Base-by-base conservation (phyloP, 495 filamentous ascomycete genomes). In the Penicillium macrosclerotiorum region DNA sequence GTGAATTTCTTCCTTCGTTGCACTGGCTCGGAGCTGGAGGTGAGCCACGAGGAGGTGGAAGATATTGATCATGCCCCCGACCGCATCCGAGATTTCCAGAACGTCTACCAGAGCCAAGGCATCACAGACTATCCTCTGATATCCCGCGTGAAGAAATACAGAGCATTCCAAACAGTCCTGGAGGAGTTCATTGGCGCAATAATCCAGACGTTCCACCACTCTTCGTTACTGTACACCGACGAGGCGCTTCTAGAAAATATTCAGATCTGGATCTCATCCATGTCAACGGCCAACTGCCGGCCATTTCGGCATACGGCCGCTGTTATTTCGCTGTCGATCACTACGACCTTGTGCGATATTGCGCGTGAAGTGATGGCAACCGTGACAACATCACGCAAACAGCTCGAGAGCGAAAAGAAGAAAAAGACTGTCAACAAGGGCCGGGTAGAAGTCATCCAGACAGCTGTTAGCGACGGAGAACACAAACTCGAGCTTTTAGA, bases 291-390 rank as follows among this genome's bases (percentile, higher is more conserved):
- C 0, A 68, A 74, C 1, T 82, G 88, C 30, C 81, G 94, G 16
- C 90, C 93, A 4, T 96, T 98, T 65, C 76, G 93, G 41, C 94
- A 97, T 63, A 98, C 93, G 0, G 83, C 90, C 2, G 95, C 92
- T 1, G 77, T 95, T 4, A 79, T 89, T 11, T 80, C 85, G 2
- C 72, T 96, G 22, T 75, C 84, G 16, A 84, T 95, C 47, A 80
- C 85, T 36, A 87, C 74, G 36, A 73, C 83, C 0, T 68, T 98
- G 22, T 85, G 82, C 51, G 66, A 76, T 20, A 68, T 88, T 16
- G 83, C 80, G 1, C 73, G 72, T 12, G 78, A 81, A 18, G 60
- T 85, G 24, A 80, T 82, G 11, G 81, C 86, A 3, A 83, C 78
- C 3, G 77, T 85, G 31, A 86, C 86, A 34, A 88, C 82, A 29